These are phyloP conservation scores for Cunninghamia lanceolata DNA, from an alignment of 75 land plant genomes.

Conservation along the genomic window DNA sequence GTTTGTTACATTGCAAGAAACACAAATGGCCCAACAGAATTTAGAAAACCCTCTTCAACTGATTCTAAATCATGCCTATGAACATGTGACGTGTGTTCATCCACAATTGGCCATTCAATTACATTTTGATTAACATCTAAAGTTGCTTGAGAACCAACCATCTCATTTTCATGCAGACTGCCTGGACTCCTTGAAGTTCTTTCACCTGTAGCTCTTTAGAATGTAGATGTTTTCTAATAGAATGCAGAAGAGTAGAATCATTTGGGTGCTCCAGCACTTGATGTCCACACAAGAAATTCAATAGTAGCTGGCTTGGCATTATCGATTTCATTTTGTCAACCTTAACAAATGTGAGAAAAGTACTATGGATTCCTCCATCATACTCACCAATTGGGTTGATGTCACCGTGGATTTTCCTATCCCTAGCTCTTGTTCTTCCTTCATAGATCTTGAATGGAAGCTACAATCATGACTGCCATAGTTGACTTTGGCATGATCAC, in stretches of 20 bases:
- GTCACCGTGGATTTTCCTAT: constrained; percentile 17
- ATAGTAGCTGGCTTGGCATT: background rate
- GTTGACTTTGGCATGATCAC: too few relatives aligned
- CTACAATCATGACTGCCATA: too few relatives aligned
- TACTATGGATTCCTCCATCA: constrained; percentile 39
- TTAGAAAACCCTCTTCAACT: constrained; percentile 1
- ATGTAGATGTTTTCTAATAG: background rate
- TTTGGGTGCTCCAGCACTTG: constrained; percentile 1
- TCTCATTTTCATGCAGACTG: too few relatives aligned
- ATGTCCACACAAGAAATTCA: background rate
- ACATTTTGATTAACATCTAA: background rate
- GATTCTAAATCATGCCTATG: constrained; percentile 6
- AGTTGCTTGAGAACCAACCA: too few relatives aligned
- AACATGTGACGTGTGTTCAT: background rate
- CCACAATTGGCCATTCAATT: background rate
- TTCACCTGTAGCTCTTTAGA: constrained; percentile 48
- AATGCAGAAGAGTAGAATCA: background rate
- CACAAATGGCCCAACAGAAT: background rate
- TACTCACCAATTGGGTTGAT: constrained; percentile 12
- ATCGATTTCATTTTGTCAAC: constrained; percentile 30
- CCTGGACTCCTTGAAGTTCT: too few relatives aligned
- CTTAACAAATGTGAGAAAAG: constrained; percentile 44
- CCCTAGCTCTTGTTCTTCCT: background rate
- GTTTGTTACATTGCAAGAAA: constrained; percentile 4
- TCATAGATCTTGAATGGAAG: too few relatives aligned